phyloP scores from a whole-genome alignment of 2,329 filamentous ascomycete species.

The Stenocarpella maydis region DNA sequence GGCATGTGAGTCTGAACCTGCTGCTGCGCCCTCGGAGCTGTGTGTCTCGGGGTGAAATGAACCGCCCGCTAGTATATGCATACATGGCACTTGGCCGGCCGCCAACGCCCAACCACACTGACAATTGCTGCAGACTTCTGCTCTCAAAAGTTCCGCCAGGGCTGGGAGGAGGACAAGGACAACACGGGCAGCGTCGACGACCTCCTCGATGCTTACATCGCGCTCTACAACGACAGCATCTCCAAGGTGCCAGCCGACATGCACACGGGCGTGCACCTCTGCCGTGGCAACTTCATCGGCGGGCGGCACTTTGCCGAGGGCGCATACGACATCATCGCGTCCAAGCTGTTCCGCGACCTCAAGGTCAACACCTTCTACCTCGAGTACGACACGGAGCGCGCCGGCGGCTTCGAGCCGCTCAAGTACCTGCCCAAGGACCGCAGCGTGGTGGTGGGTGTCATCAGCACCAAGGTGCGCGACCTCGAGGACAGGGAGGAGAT shows the following conservation, averaged over 20 bases:
- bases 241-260: conserved; percentile 71
- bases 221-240: conserved; percentile 78
- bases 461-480: conserved; percentile 69
- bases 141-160: conserved; percentile 73
- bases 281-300: conserved; percentile 73
- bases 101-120: background rate
- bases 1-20: conserved; percentile 68
- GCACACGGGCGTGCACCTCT: conserved; percentile 80
- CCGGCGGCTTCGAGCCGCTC: conserved; percentile 72
- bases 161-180: conserved; percentile 72
- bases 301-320: conserved; percentile 73
- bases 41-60: background rate
- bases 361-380: conserved; percentile 74
- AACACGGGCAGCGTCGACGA: conserved; percentile 75
- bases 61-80: background rate
- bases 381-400: conserved; percentile 72
- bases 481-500: conserved; percentile 71
- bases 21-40: background rate
- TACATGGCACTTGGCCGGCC: background rate
- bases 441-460: conserved; percentile 69
- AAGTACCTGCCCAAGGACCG: conserved; percentile 67
- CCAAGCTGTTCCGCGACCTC: conserved; percentile 70
- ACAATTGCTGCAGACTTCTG: conserved; percentile 67
- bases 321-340: conserved; percentile 72
- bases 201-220: conserved; percentile 78